Evolutionary conservation across 345 rosid genomes (phyloP).

Genomic region (Acer negundo): DNA sequence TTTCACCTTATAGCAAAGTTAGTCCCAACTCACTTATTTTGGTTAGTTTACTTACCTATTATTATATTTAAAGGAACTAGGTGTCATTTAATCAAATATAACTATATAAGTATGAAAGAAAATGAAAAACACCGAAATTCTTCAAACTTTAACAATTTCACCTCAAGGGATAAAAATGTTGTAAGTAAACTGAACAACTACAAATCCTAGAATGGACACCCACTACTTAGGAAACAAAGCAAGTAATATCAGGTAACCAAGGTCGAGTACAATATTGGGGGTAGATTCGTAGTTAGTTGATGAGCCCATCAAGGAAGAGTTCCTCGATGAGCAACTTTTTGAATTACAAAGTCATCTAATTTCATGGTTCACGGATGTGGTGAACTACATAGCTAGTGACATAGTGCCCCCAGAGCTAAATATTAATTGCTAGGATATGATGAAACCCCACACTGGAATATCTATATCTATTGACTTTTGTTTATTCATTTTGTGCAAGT

Average conservation of each 20-base stretch:
- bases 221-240: neutral
- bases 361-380: too few relatives aligned
- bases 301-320: too few relatives aligned
- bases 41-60: neutral
- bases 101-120: neutral
- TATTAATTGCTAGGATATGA: too few relatives aligned
- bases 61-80: neutral
- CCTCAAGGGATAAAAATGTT: too few relatives aligned
- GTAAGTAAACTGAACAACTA: too few relatives aligned
- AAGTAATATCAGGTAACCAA: neutral
- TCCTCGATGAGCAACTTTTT: too few relatives aligned
- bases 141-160: neutral
- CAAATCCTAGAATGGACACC: neutral
- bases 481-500: too few relatives aligned
- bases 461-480: too few relatives aligned
- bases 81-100: neutral
- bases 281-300: neutral
- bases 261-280: neutral
- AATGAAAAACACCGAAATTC: neutral
- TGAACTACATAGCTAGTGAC: too few relatives aligned
- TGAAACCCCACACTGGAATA: too few relatives aligned
- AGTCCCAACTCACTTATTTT: neutral
- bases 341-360: too few relatives aligned
- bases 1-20: neutral
- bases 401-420: too few relatives aligned